Base-by-base conservation (phyloP, 2,329 filamentous ascomycete genomes). In the Pseudogymnoascus sp. region DNA sequence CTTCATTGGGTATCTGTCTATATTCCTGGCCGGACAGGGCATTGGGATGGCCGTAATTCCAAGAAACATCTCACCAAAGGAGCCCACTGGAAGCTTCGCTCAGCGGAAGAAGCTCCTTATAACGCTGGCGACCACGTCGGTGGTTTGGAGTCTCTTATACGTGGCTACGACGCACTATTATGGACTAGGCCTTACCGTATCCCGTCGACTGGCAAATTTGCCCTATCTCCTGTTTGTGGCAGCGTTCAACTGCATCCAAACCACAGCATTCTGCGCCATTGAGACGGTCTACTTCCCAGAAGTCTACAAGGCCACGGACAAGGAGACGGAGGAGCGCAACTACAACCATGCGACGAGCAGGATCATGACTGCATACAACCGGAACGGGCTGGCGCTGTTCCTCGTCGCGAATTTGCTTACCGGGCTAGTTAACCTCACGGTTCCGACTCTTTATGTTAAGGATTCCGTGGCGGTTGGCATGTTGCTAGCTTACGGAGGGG, bases 141-240 rank as follows among this genome's bases (percentile, higher is more conserved):
- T 78, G 1, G 74, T 86, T 59, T 97, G 92, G 91, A 81, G 79
- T 2, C 76, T 78, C 0, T 78, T 96, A 11, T 96, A 92, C 76
- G 78, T 83, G 61, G 69, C 91, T 26, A 82, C 85, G 35, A 91
- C 89, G 1, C 83, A 82, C 69, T 88, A 87, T 71, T 88, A 88
- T 67, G 92, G 91, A 5, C 81, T 91, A 35, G 86, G 86, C 6
- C 80, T 96, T 29, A 81, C 81, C 13, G 91, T 97, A 6, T 97
- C 95, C 5, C 88, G 95, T 19, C 87, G 95, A 0, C 79, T 97
- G 64, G 95, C 93, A 7, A 99, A 99, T 71, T 81, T 97, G 66
- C 92, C 95, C 0, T 99, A 99, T 73, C 83, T 97, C 47, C 80
- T 96, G 50, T 97, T 93, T 92, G 88, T 96, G 6, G 83, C 87